phyloP scores from a whole-genome alignment of 148 eudicot genomes.

The Drosera capensis region DNA sequence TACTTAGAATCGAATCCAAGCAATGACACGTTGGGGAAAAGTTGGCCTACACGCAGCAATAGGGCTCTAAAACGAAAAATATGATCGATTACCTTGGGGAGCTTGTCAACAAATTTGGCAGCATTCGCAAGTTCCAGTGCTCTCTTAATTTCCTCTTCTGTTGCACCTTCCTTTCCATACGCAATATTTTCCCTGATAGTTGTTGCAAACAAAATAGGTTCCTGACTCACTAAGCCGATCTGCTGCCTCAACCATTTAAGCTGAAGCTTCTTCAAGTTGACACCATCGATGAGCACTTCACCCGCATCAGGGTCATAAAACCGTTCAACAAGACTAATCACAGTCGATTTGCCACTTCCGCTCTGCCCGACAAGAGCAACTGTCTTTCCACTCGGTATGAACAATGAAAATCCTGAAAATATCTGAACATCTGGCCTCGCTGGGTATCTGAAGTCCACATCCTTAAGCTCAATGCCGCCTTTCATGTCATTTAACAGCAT shows the following conservation, averaged over 20 bases:
- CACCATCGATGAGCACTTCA: slow-evolving; percentile 22
- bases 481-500: slow-evolving; percentile 11
- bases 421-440: slow-evolving; percentile 18
- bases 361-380: slow-evolving; percentile 30
- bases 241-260: slow-evolving; percentile 19
- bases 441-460: slow-evolving; percentile 23
- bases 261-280: slow-evolving; percentile 16
- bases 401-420: slow-evolving; percentile 16
- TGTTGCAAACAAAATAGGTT: slow-evolving; percentile 20
- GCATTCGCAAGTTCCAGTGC: slow-evolving; percentile 23
- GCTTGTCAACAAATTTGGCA: slow-evolving; percentile 18
- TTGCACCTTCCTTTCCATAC: slow-evolving; percentile 23
- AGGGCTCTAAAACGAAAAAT: too few relatives aligned
- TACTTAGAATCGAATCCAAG: too few relatives aligned
- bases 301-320: slow-evolving; percentile 29
- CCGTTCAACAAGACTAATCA: slow-evolving; percentile 22
- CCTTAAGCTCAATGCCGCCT: slow-evolving; percentile 19
- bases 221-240: slow-evolving; percentile 27
- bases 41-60: too few relatives aligned
- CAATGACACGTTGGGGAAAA: too few relatives aligned
- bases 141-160: slow-evolving; percentile 14
- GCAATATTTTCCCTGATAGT: slow-evolving; percentile 20
- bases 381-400: slow-evolving; percentile 19
- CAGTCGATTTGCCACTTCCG: slow-evolving; percentile 33
- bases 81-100: slow-evolving; percentile 22